Evolutionary conservation across 352 stramenopile genomes (phyloP).

Genomic region (Thalassiosira oceanica): DNA sequence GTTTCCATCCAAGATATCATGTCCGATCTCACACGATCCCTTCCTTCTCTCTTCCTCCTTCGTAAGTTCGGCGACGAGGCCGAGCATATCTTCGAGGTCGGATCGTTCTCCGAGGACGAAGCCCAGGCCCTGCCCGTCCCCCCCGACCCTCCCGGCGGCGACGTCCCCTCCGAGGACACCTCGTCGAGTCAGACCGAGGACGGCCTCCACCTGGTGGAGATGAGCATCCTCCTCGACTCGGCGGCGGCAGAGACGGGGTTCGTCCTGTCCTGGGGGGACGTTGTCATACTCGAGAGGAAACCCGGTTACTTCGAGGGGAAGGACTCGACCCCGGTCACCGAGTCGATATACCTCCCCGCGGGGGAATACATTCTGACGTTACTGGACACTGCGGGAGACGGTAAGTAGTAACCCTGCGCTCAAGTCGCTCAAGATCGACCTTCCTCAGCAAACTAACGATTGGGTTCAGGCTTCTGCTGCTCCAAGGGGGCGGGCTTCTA

Average conservation of each 20-base stretch:
- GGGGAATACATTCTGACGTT: conserved; percentile 8
- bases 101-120: too few relatives aligned
- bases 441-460: too few relatives aligned
- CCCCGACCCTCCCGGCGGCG: too few relatives aligned
- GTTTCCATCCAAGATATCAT: conserved; percentile 9
- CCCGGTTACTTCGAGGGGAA: conserved; percentile 7
- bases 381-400: conserved; percentile 9
- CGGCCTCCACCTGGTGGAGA: conserved; percentile 4
- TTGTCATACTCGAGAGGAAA: conserved; percentile 1
- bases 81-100: conserved; percentile 19
- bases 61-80: conserved; percentile 18
- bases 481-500: conserved; percentile 4
- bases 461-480: too few relatives aligned
- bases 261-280: conserved; percentile 1
- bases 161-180: too few relatives aligned
- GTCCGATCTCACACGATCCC: conserved; percentile 1
- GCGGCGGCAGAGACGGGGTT: conserved; percentile 4
- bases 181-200: neutral
- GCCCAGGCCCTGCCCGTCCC: too few relatives aligned
- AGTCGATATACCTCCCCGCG: conserved; percentile 4
- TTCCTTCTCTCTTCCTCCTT: conserved; percentile 13
- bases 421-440: too few relatives aligned
- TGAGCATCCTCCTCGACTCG: conserved; percentile 5
- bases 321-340: conserved; percentile 1
- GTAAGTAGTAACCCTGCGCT: too few relatives aligned